phyloP scores from a whole-genome alignment of 2,329 filamentous ascomycete genomes.

The Penicillium sp. region DNA sequence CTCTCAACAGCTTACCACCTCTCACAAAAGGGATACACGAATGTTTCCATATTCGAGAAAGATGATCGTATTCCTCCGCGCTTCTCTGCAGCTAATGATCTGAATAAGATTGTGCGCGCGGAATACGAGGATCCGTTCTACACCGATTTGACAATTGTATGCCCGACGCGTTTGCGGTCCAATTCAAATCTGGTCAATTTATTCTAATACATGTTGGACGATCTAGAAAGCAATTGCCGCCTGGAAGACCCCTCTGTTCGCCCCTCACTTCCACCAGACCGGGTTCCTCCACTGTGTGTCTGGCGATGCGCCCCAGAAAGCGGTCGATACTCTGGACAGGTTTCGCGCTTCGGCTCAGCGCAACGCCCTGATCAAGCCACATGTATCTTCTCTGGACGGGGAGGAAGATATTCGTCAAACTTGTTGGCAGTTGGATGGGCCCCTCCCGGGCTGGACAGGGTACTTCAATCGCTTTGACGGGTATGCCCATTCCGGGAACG shows the following conservation, averaged over 20 bases:
- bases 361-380: conserved; percentile 38
- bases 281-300: conserved; percentile 57
- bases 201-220: background rate
- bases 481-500: conserved; percentile 59
- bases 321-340: conserved; percentile 49
- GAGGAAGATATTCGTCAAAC: conserved; percentile 45
- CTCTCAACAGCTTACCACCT: conserved; percentile 55
- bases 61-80: conserved; percentile 50
- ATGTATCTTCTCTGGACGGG: conserved; percentile 43
- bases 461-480: conserved; percentile 62
- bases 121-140: conserved; percentile 63
- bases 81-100: conserved; percentile 59
- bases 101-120: conserved; percentile 64
- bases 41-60: conserved; percentile 53
- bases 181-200: background rate
- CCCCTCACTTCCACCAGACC: conserved; percentile 56
- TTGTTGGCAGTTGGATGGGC: conserved; percentile 54
- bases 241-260: conserved; percentile 58
- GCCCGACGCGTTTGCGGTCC: background rate
- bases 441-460: conserved; percentile 57
- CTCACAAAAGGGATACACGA: conserved; percentile 45
- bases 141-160: conserved; percentile 55
- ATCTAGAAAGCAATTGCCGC: conserved; percentile 53
- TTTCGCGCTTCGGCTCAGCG: conserved; percentile 43
- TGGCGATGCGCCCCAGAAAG: conserved; percentile 51